phyloP scores from a whole-genome alignment of 2,329 filamentous ascomycete genomes.

The Myriosclerotinia duriaeana region DNA sequence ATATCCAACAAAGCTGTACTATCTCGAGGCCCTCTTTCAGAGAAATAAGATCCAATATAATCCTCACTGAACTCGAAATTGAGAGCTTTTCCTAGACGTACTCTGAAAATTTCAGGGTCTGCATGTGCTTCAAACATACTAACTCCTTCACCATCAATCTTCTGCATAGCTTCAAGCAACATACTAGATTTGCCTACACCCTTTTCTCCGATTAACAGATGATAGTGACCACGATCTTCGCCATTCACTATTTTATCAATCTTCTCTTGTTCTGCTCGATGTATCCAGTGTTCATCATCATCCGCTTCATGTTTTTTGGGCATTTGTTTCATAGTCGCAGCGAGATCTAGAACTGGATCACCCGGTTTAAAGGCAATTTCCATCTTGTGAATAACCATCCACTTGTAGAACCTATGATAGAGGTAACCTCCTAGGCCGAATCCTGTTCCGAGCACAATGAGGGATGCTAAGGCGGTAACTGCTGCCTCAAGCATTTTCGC shows the following conservation, averaged over 20 bases:
- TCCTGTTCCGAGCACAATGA: conserved; percentile 66
- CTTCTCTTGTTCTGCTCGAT: conserved; percentile 74
- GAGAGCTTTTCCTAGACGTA: conserved; percentile 86
- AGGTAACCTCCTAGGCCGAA: conserved; percentile 68
- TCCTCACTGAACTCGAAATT: conserved; percentile 98
- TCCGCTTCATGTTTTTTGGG: conserved; percentile 42
- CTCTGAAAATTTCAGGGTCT: conserved; percentile 91
- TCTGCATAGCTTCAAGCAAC: conserved; percentile 93
- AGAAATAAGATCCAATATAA: conserved; percentile 95
- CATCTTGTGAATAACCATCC: conserved; percentile 88
- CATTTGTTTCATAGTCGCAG: conserved; percentile 61
- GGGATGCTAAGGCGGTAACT: conserved; percentile 72
- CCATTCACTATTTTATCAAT: conserved; percentile 85
- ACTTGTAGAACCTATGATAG: conserved; percentile 86
- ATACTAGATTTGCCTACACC: conserved; percentile 96
- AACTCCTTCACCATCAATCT: conserved; percentile 82
- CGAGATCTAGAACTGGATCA: conserved; percentile 82
- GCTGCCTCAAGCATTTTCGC: conserved; percentile 71
- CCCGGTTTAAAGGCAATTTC: conserved; percentile 87
- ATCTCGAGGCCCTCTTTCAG: conserved; percentile 87
- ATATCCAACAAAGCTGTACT: conserved; percentile 92
- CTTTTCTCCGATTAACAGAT: conserved; percentile 90
- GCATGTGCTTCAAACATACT: conserved; percentile 97
- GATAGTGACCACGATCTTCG: conserved; percentile 74
- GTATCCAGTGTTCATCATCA: conserved; percentile 68